These are phyloP conservation scores for Talaromyces borbonicus DNA, from an alignment of 495 filamentous ascomycete genomes.

Conservation along the genomic window DNA sequence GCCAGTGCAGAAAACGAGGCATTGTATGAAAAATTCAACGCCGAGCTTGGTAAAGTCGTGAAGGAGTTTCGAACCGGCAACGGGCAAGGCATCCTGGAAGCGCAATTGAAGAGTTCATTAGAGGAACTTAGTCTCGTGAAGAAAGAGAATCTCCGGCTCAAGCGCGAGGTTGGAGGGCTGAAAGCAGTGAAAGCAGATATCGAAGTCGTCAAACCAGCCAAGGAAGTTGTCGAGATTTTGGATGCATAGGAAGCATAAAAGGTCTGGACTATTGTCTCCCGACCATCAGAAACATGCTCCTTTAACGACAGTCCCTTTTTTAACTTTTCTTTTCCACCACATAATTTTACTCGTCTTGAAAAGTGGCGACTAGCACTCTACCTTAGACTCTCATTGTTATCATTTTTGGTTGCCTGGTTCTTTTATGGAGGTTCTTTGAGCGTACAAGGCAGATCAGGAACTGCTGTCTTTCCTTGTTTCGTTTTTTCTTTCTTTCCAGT, in stretches of 20 bases:
- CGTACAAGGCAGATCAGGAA: constrained; percentile 5
- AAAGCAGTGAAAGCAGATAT: constrained; percentile 34
- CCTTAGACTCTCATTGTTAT: constrained; percentile 2
- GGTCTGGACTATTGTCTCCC: too few relatives aligned
- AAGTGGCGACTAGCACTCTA: neutral
- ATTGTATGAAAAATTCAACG: constrained; percentile 86
- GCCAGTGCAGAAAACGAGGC: constrained; percentile 88
- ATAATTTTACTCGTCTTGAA: neutral
- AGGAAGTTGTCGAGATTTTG: neutral
- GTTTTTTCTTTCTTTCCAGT: constrained; percentile 9
- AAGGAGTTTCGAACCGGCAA: constrained; percentile 63
- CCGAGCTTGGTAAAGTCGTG: constrained; percentile 75
- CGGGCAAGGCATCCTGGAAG: constrained; percentile 61
- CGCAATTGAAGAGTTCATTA: constrained; percentile 52
- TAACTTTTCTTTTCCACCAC: neutral
- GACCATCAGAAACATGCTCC: neutral
- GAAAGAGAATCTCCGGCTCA: constrained; percentile 66
- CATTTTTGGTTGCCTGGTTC: constrained; percentile 1
- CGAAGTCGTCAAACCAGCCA: constrained; percentile 15
- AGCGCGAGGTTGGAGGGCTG: constrained; percentile 47
- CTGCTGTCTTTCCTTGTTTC: constrained; percentile 8
- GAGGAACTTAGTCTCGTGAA: constrained; percentile 63
- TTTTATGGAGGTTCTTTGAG: neutral
- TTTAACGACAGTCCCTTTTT: neutral
- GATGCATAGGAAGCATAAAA: neutral